A percentile compares a stretch with the other conserved stretches of the same genome.
Conservation (phyloP, 164 flowering plant species). For the Berberis thunbergii region DNA sequence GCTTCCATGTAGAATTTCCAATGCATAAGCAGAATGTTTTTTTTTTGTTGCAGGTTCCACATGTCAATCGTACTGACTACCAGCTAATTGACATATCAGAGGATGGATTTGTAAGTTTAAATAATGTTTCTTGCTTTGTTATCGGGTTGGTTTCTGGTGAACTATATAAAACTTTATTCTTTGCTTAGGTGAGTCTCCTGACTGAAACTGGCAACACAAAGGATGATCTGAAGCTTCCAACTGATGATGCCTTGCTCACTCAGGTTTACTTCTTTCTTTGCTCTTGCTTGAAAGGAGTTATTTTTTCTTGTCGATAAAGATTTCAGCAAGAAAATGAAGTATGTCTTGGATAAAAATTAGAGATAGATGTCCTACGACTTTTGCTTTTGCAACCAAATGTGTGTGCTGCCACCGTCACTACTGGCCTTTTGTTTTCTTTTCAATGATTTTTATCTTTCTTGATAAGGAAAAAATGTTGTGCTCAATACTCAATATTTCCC, state of each 20-base stretch:
- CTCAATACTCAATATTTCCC: too few relatives aligned
- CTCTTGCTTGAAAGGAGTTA: neutral
- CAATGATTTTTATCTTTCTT: too few relatives aligned
- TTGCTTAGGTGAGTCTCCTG: constrained; percentile 16
- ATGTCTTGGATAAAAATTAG: too few relatives aligned
- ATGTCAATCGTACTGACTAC: constrained; percentile 35
- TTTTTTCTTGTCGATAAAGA: neutral
- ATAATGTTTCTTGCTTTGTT: neutral
- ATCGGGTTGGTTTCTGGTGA: neutral
- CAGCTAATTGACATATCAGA: constrained; percentile 38
- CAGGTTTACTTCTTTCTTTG: constrained; percentile 4
- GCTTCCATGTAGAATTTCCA: neutral
- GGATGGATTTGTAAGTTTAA: constrained; percentile 22
- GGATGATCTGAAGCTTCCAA: constrained; percentile 20
- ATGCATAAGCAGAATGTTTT: neutral
- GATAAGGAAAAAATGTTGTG: too few relatives aligned
- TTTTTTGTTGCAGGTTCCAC: constrained; percentile 25
- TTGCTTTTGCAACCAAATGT: too few relatives aligned
- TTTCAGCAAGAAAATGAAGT: neutral
- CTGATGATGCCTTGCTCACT: constrained; percentile 13
- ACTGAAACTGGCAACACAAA: constrained; percentile 18
- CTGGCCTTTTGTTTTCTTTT: too few relatives aligned
- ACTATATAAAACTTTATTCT: neutral
- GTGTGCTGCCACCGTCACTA: too few relatives aligned
- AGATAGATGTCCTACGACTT: too few relatives aligned